Evolutionary conservation across 805 yeast genomes (phyloP), one percentile per base, ranked within the genome.

Genomic region (Wickerhamiella shivajii): DNA sequence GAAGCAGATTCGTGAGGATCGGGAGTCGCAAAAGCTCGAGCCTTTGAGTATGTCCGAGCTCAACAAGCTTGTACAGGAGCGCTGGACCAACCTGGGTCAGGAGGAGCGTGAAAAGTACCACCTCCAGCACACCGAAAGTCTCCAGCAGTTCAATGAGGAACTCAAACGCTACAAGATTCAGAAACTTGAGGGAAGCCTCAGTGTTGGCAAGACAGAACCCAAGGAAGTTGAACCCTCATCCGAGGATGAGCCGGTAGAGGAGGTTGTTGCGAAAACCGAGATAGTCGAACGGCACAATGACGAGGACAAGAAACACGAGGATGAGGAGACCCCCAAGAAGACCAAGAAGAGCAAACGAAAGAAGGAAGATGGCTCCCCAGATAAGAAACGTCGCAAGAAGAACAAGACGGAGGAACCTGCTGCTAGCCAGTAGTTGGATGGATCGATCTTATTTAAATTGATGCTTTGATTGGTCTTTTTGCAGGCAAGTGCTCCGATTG

Each of bases 11-110:
- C 71, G 75, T 37, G 74, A 69, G 34, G 84, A 78, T 41, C 69
- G 93, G 50, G 66, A 60, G 36, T 58, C 58, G 23, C 60, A 64
- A 25, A 74, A 77, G 10, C 62, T 66, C 46, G 69, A 77, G 11
- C 70, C 80, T 8, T 64, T 77, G 43, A 64, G 76, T 8, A 78
- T 83, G 25, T 69, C 74, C 14, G 94, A 81, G 47, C 67, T 84
- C 56, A 78, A 90, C 24, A 75, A 71, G 47, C 74, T 74, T 46
- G 76, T 84, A 44, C 73, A 90, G 29, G 72, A 69, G 48, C 68
- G 73, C 48, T 87, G 96, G 96, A 70, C 71, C 9, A 6, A 24
- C 7, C 15, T 24, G 27, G 18, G 18, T n/a, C 18, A 24, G 18
- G 17, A 12, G 7, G 15, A 8, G 6, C 14, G 15, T 11, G 16